These are phyloP conservation scores for Suhomyces sp. DNA, from an alignment of 805 yeast genomes.

Conservation along the genomic window DNA sequence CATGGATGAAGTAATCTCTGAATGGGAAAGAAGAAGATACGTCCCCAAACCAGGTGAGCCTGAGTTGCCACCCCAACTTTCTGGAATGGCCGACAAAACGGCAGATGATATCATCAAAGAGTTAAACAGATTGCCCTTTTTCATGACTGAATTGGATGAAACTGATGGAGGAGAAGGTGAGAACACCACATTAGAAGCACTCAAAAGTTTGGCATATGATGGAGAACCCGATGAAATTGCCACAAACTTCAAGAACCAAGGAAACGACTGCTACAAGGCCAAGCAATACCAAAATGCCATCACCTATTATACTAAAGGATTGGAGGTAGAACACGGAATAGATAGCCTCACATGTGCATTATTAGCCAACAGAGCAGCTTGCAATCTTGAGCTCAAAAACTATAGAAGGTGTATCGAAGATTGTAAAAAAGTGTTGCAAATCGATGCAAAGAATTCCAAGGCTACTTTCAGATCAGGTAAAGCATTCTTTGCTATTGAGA, in stretches of 20 bases:
- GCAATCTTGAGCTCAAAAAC: slow-evolving; percentile 81
- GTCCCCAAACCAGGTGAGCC: slow-evolving; percentile 60
- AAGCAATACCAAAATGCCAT: slow-evolving; percentile 76
- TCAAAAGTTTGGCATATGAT: slow-evolving; percentile 87
- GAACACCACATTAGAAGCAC: slow-evolving; percentile 76
- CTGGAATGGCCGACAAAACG: slow-evolving; percentile 57
- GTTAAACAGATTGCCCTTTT: slow-evolving; percentile 82
- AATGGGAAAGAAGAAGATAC: slow-evolving; percentile 42
- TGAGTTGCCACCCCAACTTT: slow-evolving; percentile 76
- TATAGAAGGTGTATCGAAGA: slow-evolving; percentile 85
- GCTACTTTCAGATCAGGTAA: slow-evolving; percentile 83
- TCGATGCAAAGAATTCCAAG: slow-evolving; percentile 71
- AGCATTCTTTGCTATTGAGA: slow-evolving; percentile 69
- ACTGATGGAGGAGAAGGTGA: slow-evolving; percentile 76
- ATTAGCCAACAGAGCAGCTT: slow-evolving; percentile 82
- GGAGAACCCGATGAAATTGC: slow-evolving; percentile 95
- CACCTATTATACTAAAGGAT: slow-evolving; percentile 73
- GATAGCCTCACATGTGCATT: slow-evolving; percentile 57
- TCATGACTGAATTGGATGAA: slow-evolving; percentile 84
- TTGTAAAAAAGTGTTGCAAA: slow-evolving; percentile 64
- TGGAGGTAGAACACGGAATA: slow-evolving; percentile 65
- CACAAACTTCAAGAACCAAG: slow-evolving; percentile 84
- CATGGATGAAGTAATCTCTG: slow-evolving; percentile 16
- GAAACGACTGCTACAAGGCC: slow-evolving; percentile 77
- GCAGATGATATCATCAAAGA: slow-evolving; percentile 76